A percentile compares a stretch with the other conserved stretches of the same genome.
Conservation (phyloP, 1,284 basidiomycete genomes). For the Cryptococcus hybrid region DNA sequence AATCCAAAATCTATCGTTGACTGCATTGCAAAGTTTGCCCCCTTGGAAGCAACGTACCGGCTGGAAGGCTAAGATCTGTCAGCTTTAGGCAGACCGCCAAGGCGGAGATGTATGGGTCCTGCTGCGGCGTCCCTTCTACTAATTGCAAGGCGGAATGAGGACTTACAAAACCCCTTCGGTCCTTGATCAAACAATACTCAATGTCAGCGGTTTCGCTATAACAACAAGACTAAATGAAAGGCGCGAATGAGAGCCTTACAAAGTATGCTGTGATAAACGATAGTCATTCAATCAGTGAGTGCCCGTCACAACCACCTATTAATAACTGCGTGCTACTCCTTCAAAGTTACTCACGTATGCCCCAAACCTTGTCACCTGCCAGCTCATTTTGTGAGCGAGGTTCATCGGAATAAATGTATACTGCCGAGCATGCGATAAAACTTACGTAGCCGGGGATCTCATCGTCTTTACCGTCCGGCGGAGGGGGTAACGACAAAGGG, state of each 20-base stretch:
- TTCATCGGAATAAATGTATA: not conserved
- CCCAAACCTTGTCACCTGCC: slow-evolving; percentile 32
- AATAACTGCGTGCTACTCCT: not conserved
- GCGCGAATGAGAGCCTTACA: slow-evolving; percentile 16
- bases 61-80: slow-evolving; percentile 29
- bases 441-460: slow-evolving; percentile 39
- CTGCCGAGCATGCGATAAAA: not conserved
- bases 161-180: slow-evolving; percentile 47
- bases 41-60: slow-evolving; percentile 41
- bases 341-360: slow-evolving; percentile 32
- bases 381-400: not conserved
- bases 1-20: slow-evolving; percentile 44
- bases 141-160: not conserved
- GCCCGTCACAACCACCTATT: no score
- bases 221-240: not conserved
- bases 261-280: slow-evolving; percentile 19
- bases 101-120: no score
- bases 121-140: not conserved
- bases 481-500: slow-evolving; percentile 34
- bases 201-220: not conserved
- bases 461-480: slow-evolving; percentile 38
- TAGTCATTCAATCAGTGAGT: not conserved
- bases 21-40: slow-evolving; percentile 43
- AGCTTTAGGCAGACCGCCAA: no score
- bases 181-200: slow-evolving; percentile 4